Evolutionary conservation across 1,284 basidiomycete genomes (phyloP), one percentile per base, ranked within the genome.

Genomic region (Earliella scabrosa): DNA sequence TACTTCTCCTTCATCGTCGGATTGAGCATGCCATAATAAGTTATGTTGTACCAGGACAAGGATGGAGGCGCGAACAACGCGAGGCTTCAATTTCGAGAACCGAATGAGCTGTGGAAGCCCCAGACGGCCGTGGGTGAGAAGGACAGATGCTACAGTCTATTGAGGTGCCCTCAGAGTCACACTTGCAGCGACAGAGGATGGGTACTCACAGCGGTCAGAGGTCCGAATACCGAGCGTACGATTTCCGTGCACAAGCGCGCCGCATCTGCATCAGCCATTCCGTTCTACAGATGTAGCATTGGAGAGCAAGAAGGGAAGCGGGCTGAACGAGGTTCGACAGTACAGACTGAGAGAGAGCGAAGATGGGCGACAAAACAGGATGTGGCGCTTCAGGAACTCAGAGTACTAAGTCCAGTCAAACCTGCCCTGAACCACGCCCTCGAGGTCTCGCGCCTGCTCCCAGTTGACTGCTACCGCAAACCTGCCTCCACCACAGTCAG

Each of bases 11-110:
- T 88, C 91, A n/a, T 87, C 85, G 32, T 87, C 84, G 4, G 82
- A 83, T 44, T 83, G 82, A 2, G 91, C 87, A 68, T 95, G 89
- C 83, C 92, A 93, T 36, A 96, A 81, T 50, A 98, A 76, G 71
- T 96, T 95, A 72, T 99, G 96, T 73, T 98, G 96, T 23, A 96
- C 82, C 50, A 99, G 84, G 47, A 91, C 84, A 53, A 98, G 76
- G 45, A 98, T 78, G 26, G 88, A 81, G 20, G 89, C 88, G 50
- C 91, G 85, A 26, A 90, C 81, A 1, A 83, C 85, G 16, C 87
- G 82, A 8, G 86, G 80, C 66, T 86, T 86, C 36, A 92, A 70
- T n/a, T 73, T 70, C 38, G 90, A 82, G 69, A 84, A 85, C 45
- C 87, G 87, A 43, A 91, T 78, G 34, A 97, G 75, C 59, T 90